Percentiles rank a stretch among this genome's conserved stretches.
These are phyloP conservation scores for Ascochyta rabiei DNA, from an alignment of 2,329 filamentous ascomycete genomes.

Conservation along the genomic window DNA sequence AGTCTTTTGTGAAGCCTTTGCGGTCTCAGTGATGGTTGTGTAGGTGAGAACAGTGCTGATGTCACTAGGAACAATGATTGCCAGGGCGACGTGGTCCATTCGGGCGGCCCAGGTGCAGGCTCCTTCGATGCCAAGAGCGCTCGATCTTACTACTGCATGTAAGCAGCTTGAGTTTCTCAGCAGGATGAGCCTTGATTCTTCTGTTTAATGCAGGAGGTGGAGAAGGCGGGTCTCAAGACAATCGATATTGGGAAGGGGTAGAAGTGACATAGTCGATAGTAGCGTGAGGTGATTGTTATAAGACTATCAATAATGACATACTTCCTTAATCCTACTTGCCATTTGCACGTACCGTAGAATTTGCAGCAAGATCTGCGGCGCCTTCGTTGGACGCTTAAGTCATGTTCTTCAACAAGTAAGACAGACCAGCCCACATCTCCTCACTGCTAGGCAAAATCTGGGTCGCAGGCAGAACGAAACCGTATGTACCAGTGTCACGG, in stretches of 20 bases:
- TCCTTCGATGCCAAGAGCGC: constrained; percentile 5
- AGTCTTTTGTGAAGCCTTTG: background rate
- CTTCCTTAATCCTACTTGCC: background rate
- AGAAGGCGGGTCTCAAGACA: background rate
- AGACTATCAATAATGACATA: background rate
- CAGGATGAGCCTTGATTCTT: too few relatives aligned
- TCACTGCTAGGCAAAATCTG: constrained; percentile 56
- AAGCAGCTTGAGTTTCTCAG: background rate
- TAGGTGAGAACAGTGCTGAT: background rate
- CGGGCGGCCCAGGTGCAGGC: background rate
- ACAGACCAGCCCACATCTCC: constrained; percentile 55
- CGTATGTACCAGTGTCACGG: constrained; percentile 55
- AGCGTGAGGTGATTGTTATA: background rate
- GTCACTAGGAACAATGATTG: background rate
- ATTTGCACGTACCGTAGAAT: background rate
- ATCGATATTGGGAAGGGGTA: background rate
- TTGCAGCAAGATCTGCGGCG: background rate
- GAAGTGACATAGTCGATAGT: background rate
- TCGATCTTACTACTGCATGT: constrained; percentile 8
- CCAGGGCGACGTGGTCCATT: constrained; percentile 3
- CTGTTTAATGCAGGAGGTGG: too few relatives aligned
- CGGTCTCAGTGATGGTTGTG: too few relatives aligned
- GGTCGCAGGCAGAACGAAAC: constrained; percentile 57
- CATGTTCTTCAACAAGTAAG: constrained; percentile 43
- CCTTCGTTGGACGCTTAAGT: background rate